Base-by-base conservation (phyloP, 1,139 yeast genomes). In the Debaryomyces robertsiae region DNA sequence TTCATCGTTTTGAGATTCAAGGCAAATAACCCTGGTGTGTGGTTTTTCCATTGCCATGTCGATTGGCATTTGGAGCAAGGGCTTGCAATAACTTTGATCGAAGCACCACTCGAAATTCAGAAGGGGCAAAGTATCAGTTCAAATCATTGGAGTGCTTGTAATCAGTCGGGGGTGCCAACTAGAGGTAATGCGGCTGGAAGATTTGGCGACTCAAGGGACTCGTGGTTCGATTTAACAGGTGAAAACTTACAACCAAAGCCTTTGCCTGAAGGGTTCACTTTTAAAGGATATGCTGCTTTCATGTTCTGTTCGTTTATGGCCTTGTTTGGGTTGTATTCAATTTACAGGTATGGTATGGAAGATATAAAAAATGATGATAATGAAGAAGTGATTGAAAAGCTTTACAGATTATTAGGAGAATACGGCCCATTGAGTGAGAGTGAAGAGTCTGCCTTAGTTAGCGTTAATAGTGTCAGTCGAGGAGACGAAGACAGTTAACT, bases 151-250 rank as follows among this genome's bases (percentile, higher is more conserved):
- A 75, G 72, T 14, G 77, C 78, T 9, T 91, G 97, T 69, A 58
- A 61, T 28, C 71, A 69, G 24, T 73, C 69, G 30, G 74, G 75
- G 37, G 66, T 82, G 40, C 61, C 80, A 6, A 58, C 55, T 44
- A 60, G 58, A 30, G 96, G 96, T 54, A 91, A 91, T 60, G 98
- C 98, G 40, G 98, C 97, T 30, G 95, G 81, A 36, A 84, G 85
- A 66, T 49, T 30, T 39, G 63, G 62, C 6, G 46, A 47, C 6
- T 36, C 59, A 13, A 57, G 73, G 32, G 65, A 57, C 2, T 73
- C 86, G 59, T 83, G 75, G 69, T 54, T 78, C 34, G 81, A 91
- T 61, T 74, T 93, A 50, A 55, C 69, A 1, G 95, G 95, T 39
- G 82, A 88, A 66, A 82, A 82, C 54, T 66, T 73, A 30, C 97